A percentile compares a stretch with the other conserved stretches of the same genome.
These are phyloP conservation scores for Acanthamoeba rhysodes DNA, from an alignment of 208 protist genomes.

Conservation along the genomic window DNA sequence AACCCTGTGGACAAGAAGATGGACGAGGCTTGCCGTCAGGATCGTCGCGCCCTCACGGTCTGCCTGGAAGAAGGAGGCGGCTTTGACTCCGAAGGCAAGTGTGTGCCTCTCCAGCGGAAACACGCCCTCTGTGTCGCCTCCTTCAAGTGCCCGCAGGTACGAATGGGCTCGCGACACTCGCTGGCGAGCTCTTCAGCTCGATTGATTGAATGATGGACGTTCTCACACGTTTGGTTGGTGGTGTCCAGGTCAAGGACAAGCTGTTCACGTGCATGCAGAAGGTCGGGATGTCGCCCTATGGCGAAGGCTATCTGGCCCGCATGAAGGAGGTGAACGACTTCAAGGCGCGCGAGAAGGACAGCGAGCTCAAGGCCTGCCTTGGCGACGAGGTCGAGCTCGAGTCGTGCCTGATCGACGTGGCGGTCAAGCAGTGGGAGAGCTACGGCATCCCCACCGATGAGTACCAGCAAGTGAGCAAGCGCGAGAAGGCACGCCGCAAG, in stretches of 20 bases:
- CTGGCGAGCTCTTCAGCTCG: not conserved
- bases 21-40: not conserved
- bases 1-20: not conserved
- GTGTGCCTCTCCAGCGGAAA: conserved; percentile 10
- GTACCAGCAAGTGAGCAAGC: not conserved
- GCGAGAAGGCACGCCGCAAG: conserved; percentile 39
- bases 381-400: conserved; percentile 24
- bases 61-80: conserved; percentile 31
- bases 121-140: conserved; percentile 37
- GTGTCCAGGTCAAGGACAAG: conserved; percentile 49
- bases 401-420: conserved; percentile 18
- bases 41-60: not conserved
- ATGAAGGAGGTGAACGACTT: conserved; percentile 2
- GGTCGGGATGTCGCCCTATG: not conserved
- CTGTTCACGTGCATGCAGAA: conserved; percentile 43
- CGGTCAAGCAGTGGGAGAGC: conserved; percentile 45
- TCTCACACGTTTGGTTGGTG: too few species aligned
- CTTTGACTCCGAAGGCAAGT: not conserved
- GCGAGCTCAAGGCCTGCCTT: conserved; percentile 34
- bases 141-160: conserved; percentile 53
- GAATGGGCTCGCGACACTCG: not conserved
- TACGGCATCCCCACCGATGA: conserved; percentile 59
- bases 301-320: not conserved
- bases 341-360: conserved; percentile 14
- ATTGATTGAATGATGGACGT: not conserved